Base-by-base conservation (phyloP, 805 yeast species). In the Candida odintsovae region DNA sequence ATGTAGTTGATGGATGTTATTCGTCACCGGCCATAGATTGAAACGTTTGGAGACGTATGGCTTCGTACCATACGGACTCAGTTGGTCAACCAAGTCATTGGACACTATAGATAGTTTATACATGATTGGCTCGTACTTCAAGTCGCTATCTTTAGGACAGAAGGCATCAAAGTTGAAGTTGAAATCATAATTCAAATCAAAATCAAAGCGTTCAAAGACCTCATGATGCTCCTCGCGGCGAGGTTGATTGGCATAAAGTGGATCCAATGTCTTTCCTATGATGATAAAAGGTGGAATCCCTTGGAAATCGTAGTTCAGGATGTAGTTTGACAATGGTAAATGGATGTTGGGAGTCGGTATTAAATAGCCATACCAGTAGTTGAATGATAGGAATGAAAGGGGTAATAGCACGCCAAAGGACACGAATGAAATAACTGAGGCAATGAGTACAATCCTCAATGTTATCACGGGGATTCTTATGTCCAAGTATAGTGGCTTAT, bases 401-500 rank as follows among this genome's bases (percentile, higher is more conserved):
- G 64, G 64, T 11, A 59, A 36, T 3, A 59, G 44, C 4, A 49
- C 38, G 3, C 45, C 40, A 6, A 55, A 38, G 1, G 59, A 52
- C 9, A 54, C 44, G 3, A 50, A 23, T 2, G 43, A 9, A 3
- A 56, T 38, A 7, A 56, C 47, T 11, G 51, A 21, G 11, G 48
- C 18, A 18, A 56, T 53, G 11, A 57, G 50, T 0, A 55, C 22
- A 3, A 54, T 47, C 4, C 63, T 26, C n/a, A 57, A 33, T 2
- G 63, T 57, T n/a, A 57, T 46, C 16, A 58, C 46, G 1, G 63
- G 62, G 16, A 58, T 46, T 11, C 55, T 46, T 0, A 57, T 45
- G 29, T 51, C 53, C 26, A 56, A 41, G 26, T 57, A 54, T 15
- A 42, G 10, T 15, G 49, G 42, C 13, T 41, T 45, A 12, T 20